phyloP scores from a whole-genome alignment of 768 basidiomycete species.

The Termitomyces titanicus region DNA sequence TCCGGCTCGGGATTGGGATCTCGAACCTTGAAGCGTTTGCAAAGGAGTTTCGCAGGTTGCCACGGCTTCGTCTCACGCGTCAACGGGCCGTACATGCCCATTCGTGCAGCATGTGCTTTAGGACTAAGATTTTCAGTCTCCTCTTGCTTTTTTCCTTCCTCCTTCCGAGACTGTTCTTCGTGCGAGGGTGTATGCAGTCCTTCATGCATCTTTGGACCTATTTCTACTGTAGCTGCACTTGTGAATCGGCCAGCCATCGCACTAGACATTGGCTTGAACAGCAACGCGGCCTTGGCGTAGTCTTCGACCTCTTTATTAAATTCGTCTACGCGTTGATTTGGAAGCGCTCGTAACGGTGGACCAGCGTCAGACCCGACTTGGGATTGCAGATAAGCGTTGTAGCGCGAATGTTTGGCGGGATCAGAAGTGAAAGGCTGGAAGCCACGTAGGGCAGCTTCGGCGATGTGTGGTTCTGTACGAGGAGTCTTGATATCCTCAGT shows the following conservation, averaged over 20 bases:
- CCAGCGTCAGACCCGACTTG: constrained; percentile 53
- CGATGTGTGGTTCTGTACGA: constrained; percentile 69
- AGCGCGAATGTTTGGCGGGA: constrained; percentile 79
- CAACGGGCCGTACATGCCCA: constrained; percentile 88
- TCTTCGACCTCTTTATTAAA: constrained; percentile 83
- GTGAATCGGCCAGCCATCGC: constrained; percentile 97
- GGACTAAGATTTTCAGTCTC: constrained; percentile 66
- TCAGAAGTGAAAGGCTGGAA: constrained; percentile 86
- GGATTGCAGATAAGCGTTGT: constrained; percentile 75
- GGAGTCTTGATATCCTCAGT: constrained; percentile 40
- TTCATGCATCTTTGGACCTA: constrained; percentile 56
- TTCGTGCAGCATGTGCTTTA: constrained; percentile 72
- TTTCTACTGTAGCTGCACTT: constrained; percentile 69
- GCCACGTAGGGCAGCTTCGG: constrained; percentile 81
- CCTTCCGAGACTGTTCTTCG: constrained; percentile 41
- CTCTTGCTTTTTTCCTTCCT: constrained; percentile 36
- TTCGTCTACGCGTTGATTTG: constrained; percentile 58
- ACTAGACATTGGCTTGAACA: constrained; percentile 89
- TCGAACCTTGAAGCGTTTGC: constrained; percentile 91
- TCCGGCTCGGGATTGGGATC: constrained; percentile 72
- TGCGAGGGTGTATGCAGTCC: constrained; percentile 62
- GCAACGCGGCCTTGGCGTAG: constrained; percentile 80
- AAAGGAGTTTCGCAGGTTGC: constrained; percentile 82
- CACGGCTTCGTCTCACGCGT: constrained; percentile 75
- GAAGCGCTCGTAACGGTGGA: constrained; percentile 48